Percentiles rank a stretch among this genome's conserved stretches.
Conservation (phyloP, 1,284 basidiomycete genomes). For the Sphagnurus paluster region DNA sequence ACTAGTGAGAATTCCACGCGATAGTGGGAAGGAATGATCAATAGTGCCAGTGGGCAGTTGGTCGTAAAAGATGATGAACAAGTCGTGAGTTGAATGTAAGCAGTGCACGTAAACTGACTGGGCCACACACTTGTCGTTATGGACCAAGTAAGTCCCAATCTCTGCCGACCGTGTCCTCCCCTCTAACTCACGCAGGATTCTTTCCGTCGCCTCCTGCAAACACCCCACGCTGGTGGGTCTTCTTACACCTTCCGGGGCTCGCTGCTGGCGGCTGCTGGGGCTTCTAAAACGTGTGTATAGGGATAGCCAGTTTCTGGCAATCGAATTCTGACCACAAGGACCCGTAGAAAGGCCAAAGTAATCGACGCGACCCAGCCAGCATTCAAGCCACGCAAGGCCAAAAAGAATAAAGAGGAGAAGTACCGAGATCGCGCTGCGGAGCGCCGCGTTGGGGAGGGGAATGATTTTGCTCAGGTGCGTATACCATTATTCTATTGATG, state of each 20-base stretch:
- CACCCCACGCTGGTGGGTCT: constrained; percentile 15
- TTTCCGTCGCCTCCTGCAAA: constrained; percentile 33
- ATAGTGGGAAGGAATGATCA: too few species aligned
- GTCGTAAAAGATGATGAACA: too few species aligned
- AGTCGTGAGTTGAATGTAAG: too few species aligned
- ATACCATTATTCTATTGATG: neutral
- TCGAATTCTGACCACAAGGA: constrained; percentile 6
- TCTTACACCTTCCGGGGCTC: constrained; percentile 21
- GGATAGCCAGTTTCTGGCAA: too few species aligned
- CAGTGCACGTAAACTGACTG: too few species aligned
- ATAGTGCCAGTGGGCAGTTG: too few species aligned
- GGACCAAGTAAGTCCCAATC: constrained; percentile 28
- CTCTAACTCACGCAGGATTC: constrained; percentile 27
- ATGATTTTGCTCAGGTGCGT: constrained; percentile 69
- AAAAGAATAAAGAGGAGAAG: constrained; percentile 49
- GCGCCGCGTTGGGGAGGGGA: constrained; percentile 57
- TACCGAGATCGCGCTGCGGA: constrained; percentile 76
- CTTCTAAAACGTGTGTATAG: constrained; percentile 28
- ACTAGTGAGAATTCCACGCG: too few species aligned
- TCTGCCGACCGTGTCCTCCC: neutral
- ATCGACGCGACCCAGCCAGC: constrained; percentile 47
- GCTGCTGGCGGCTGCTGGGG: constrained; percentile 9
- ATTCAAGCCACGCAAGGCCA: constrained; percentile 78
- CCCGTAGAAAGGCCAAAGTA: constrained; percentile 27
- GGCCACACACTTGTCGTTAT: too few species aligned